Percentiles rank a stretch among this genome's conserved stretches.
Evolutionary conservation across 768 basidiomycete genomes (phyloP).

Genomic region (Gymnopilus junonius): DNA sequence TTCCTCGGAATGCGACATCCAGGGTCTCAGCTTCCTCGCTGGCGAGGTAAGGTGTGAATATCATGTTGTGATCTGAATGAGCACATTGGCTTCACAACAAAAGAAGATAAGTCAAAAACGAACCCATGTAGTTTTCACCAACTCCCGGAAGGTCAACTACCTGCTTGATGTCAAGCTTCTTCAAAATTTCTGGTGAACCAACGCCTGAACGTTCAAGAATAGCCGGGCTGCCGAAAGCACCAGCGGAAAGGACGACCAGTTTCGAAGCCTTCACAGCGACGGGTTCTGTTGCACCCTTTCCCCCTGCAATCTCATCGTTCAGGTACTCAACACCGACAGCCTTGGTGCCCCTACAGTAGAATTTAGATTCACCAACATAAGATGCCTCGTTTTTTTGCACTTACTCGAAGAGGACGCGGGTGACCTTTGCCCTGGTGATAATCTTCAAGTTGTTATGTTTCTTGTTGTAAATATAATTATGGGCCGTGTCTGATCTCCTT

Average conservation of each 20-base stretch:
- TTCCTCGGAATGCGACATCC: conserved; percentile 48
- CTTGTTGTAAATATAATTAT: conserved; percentile 53
- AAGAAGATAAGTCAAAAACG: background rate
- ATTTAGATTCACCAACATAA: background rate
- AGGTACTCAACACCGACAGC: conserved; percentile 59
- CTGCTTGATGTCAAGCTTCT: conserved; percentile 47
- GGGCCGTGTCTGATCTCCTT: conserved; percentile 58
- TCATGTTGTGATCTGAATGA: conserved; percentile 43
- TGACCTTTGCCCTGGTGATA: conserved; percentile 41
- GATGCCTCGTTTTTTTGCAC: conserved; percentile 1
- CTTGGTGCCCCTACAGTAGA: conserved; percentile 35
- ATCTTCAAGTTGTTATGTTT: conserved; percentile 43
- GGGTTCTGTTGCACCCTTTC: conserved; percentile 22
- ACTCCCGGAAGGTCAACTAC: conserved; percentile 73
- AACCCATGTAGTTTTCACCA: conserved; percentile 67
- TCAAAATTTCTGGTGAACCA: conserved; percentile 53
- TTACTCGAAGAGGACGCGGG: conserved; percentile 52
- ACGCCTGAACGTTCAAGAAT: conserved; percentile 64
- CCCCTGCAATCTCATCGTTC: conserved; percentile 34
- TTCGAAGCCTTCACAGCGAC: conserved; percentile 40
- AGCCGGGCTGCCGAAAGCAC: conserved; percentile 56
- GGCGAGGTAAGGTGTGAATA: conserved; percentile 44
- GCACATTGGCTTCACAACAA: background rate
- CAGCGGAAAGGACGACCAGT: conserved; percentile 53
- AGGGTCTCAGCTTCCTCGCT: conserved; percentile 51